Base-by-base conservation (phyloP, 2,329 filamentous ascomycete species). In the Colletotrichum ledebouriae region DNA sequence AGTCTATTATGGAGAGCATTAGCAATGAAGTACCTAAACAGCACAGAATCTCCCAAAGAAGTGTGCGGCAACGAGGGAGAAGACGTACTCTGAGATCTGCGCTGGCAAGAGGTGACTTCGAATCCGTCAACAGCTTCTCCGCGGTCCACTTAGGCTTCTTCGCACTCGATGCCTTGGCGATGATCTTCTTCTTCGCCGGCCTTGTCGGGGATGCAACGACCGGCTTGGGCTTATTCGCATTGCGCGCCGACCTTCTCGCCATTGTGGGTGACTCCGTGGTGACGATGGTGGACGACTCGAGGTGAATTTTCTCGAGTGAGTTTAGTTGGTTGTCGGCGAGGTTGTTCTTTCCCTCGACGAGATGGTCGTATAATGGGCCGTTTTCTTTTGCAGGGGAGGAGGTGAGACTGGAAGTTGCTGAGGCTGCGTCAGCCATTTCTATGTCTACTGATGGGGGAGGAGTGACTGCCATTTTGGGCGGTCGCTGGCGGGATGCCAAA, bases 31-130 rank as follows among this genome's bases (percentile, higher is more conserved):
- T 4, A 3, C 1, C 4, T 6, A 15, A 37, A 5, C 33, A 15
- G 25, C 5, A 52, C 33, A 6, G 12, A 1, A 33, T 22, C 12
- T 33, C 39, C 9, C 11, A 39, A 15, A 39, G 10, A 4, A 39
- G 37, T 13, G 13, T 12, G 7, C 37, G 9, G 37, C 37, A 15
- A 39, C 6, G 11, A 39, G 52, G 10, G n/a, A 65, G 22, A 22
- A 6, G 34, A 4, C 75, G 63, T 57, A 81, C 80, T 59, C 80
- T 73, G 11, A 82, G 70, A 62, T 82, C 78, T 6, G 78, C 78
- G 15, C 72, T 75, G 15, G 79, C 80, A 1, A 82, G 71, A 29
- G 80, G 80, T 2, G 80, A 82, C 33, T 77, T 80, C 1, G 75
- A 69, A 52, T 81, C 76, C 10, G 74, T 77, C 17, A 81, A 71